Evolutionary conservation across 2,329 filamentous ascomycete species (phyloP).

Genomic region (Arthrobotrys sinensis): DNA sequence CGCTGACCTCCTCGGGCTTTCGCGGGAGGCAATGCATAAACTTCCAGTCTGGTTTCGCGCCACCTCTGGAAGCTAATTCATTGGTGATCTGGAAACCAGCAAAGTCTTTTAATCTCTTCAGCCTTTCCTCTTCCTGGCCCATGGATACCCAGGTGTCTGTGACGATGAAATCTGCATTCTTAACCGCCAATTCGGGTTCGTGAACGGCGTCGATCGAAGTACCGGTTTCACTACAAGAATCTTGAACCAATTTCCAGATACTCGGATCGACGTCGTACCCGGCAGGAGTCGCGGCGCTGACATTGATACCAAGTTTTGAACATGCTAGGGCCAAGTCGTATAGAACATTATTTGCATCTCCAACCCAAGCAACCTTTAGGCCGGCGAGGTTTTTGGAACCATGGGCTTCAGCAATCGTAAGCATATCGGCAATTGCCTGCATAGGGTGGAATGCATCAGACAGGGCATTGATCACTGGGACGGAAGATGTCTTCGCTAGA

Average conservation of each 20-base stretch:
- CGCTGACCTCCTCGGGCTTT: constrained; percentile 91
- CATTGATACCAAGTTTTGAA: constrained; percentile 86
- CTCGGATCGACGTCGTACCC: constrained; percentile 84
- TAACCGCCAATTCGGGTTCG: constrained; percentile 86
- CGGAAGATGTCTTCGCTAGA: constrained; percentile 80
- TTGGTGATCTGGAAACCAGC: constrained; percentile 91
- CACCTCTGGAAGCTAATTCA: constrained; percentile 84
- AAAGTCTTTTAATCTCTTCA: constrained; percentile 84
- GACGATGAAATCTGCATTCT: constrained; percentile 88
- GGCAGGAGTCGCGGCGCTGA: constrained; percentile 87
- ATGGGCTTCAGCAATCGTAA: constrained; percentile 83
- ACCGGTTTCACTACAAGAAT: constrained; percentile 53
- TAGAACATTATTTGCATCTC: constrained; percentile 96
- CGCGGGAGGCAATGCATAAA: constrained; percentile 99
- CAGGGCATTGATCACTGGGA: constrained; percentile 88
- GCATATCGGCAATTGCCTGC: constrained; percentile 92
- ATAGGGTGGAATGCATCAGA: constrained; percentile 94
- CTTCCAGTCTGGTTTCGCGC: constrained; percentile 90
- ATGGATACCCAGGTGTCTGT: constrained; percentile 99
- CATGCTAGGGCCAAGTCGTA: constrained; percentile 92
- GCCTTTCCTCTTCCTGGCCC: constrained; percentile 91
- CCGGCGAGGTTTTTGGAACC: constrained; percentile 62
- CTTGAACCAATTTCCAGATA: constrained; percentile 74
- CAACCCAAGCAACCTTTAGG: constrained; percentile 94
- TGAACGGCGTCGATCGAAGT: constrained; percentile 66